Base-by-base conservation (phyloP, 164 flowering plant genomes). In the Cinnamomum micranthum region DNA sequence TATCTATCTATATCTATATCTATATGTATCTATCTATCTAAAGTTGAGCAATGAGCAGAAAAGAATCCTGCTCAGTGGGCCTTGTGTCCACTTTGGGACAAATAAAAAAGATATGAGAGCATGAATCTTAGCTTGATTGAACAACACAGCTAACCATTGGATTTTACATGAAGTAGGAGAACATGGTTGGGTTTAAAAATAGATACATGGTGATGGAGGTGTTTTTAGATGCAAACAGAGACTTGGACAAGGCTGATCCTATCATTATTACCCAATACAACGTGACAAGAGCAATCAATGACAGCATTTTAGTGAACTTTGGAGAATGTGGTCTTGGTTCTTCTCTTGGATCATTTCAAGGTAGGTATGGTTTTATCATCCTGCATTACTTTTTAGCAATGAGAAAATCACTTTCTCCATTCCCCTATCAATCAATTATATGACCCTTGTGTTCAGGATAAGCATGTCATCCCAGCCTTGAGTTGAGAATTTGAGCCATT, bases 261-360 rank as follows among this genome's bases (percentile, higher is more conserved):
- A 82, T 95, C 74, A 84, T 85, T 12, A 71, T 93, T 10, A 91
- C 86, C 59, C 85, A 82, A 50, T 78, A 74, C 73, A 92, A 93
- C 81, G 77, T 95, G 35, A 72, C 87, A 11, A 87, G 85, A 73
- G 94, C 97, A n/a, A 88, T 95, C 71, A 88, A 85, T 77, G 93
- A 92, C 51, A 90, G 92, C 85, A 86, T 95, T 82, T 88, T 84
- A 35, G 28, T 80, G 17, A 93, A 95, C 77, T 95, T 92, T 73
- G 98, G 99, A 35, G 97, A 93, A 75, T 95, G 96, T 77, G 97
- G 99, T 72, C 82, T 95, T n/a, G 98, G 92, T 71, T 86, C 94
- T 3, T 85, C 95, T 5, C 75, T 83, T 23, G 85, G 86, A 52
- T 93, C 98, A 2, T 90, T 92, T 71, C 90, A 90, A 77, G 93